Base-by-base conservation (phyloP, 805 yeast genomes). In the Saturnispora dispora region DNA sequence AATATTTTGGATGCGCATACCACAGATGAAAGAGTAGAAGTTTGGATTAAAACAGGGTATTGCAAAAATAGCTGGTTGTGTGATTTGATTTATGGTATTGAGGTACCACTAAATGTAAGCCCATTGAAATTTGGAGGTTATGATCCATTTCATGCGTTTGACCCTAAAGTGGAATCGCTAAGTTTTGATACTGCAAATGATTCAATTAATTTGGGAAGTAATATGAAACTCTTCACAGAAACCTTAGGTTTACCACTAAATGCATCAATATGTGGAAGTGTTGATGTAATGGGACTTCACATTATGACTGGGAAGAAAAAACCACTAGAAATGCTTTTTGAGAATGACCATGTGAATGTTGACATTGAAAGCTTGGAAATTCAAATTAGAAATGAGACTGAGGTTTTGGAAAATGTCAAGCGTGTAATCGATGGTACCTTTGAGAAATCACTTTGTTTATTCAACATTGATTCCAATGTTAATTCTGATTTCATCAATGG, bases 401-500 rank as follows among this genome's bases (percentile, higher is more conserved):
- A 9, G 8, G 36, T 46, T 40, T 7, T 17, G 22, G 37, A 44
- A 11, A 8, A 36, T 5, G 17, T 53, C 18, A 43, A 39, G 3
- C 7, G 32, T 28, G 4, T 45, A 3, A 28, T 44, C 13, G 28
- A 45, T 18, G 46, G 39, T 11, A 9, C 10, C 5, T 2, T 35
- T 13, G 5, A 25, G 20, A 10, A 22, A 2, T n/a, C 42, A 5
- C 35, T 18, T 15, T 18, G 41, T 5, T 18, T 17, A 18, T 8
- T 50, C 2, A 42, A 49, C 3, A 10, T 48, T 4, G 10, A 36
- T 7, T 36, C 20, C 15, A 30, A 11, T 3, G 27, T 52, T 8
- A 18, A 27, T 10, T 55, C 54, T 17, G 37, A 28, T 3, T 53
- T 49, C 36, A 35, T 55, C 30, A 30, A 40, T n/a, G 56, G 55